phyloP scores from a whole-genome alignment of 331 rosid species.

The Dryas integrifolia region DNA sequence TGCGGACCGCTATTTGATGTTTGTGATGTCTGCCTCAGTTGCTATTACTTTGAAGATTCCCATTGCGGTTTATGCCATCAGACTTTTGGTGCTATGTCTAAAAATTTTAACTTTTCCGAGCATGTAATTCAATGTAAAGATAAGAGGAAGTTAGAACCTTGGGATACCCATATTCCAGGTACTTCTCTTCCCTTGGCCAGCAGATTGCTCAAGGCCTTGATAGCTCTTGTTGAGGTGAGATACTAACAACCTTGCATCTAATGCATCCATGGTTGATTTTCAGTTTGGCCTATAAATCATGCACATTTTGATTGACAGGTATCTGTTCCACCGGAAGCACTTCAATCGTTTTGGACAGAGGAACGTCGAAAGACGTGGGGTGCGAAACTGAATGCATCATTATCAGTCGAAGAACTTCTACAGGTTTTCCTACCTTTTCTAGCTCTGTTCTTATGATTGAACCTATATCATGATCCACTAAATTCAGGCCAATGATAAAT shows the following conservation, averaged over 20 bases:
- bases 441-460: conserved; percentile 15
- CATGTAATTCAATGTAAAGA: conserved; percentile 67
- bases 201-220: conserved; percentile 68
- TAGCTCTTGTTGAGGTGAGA: conserved; percentile 81
- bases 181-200: conserved; percentile 66
- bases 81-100: conserved; percentile 40
- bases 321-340: conserved; percentile 73
- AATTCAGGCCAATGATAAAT: background rate
- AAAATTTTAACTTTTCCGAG: conserved; percentile 51
- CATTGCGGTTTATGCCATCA: conserved; percentile 85
- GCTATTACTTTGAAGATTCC: conserved; percentile 60
- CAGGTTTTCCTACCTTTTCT: conserved; percentile 51
- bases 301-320: conserved; percentile 49
- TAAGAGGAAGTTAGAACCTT: conserved; percentile 36
- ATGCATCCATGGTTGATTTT: conserved; percentile 11
- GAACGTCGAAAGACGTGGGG: conserved; percentile 73
- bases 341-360: conserved; percentile 67
- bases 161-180: conserved; percentile 43
- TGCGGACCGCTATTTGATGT: conserved; percentile 58
- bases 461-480: conserved; percentile 16
- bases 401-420: conserved; percentile 66
- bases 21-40: conserved; percentile 63
- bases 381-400: conserved; percentile 57
- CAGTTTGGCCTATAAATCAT: conserved; percentile 20
- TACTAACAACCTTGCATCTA: conserved; percentile 16